Base-by-base conservation (phyloP, 1,284 basidiomycete genomes). In the Ceratobasidium papillatum region DNA sequence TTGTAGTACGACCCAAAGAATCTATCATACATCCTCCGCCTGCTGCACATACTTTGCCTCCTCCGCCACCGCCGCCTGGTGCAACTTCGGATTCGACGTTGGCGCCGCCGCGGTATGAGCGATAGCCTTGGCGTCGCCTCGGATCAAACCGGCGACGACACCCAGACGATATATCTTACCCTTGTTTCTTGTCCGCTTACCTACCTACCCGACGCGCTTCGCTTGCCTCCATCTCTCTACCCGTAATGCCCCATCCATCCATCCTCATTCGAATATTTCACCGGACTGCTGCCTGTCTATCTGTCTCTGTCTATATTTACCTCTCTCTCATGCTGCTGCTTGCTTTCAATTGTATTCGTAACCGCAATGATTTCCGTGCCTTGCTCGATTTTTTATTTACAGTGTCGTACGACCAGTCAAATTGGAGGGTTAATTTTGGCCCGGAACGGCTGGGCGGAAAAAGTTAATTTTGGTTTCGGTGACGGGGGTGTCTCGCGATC, bases 1-100 rank as follows among this genome's bases (percentile, higher is more conserved):
- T n/a, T n/a, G n/a, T 41, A 62, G 59, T 36, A 38, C 34, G 14
- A 22, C 36, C 59, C 14, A 62, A 62, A 62, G 36, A 62, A 14
- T 12, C 32, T 11, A 11, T 36, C 30, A 1, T 36, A 3, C 56
- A 3, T 1, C 56, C 56, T 30, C 8, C 32, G 12, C 56, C 56
- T 11, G 14, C 27, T n/a, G 56, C 34, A 36, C 56, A 34, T 30
- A 22, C 34, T 30, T 36, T 36, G 2, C 56, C 56, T 14, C 27
- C 34, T 11, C 17, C 30, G 27, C 32, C 30, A 12, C 25, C 52
- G 30, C 12, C 52, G 52, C n/a, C n/a, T n/a, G n/a, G n/a, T n/a
- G n/a, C n/a, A n/a, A n/a, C n/a, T n/a, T n/a, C n/a, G n/a, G n/a
- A n/a, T n/a, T n/a, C n/a, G n/a, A n/a, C n/a, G 22, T 32, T 36